These are phyloP conservation scores for Lyophyllum semitale DNA, from an alignment of 768 basidiomycete genomes.

Conservation along the genomic window DNA sequence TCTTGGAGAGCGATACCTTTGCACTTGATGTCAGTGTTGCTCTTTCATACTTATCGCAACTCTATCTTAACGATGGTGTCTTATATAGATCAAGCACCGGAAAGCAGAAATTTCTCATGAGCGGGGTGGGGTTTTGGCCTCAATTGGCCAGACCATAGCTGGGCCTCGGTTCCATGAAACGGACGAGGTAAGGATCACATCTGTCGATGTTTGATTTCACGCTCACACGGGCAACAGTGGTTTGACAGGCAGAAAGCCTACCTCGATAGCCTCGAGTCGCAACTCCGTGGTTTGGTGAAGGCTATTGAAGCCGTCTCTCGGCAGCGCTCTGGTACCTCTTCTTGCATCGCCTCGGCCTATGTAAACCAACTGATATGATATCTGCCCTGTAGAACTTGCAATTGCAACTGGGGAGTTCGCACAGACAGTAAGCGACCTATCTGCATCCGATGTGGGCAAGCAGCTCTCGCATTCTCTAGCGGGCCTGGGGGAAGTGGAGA, in stretches of 20 bases:
- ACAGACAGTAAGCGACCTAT: slow-evolving; percentile 66
- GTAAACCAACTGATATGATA: background rate
- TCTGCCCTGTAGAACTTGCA: slow-evolving; percentile 58
- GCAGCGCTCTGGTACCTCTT: slow-evolving; percentile 66
- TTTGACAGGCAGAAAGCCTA: slow-evolving; percentile 86
- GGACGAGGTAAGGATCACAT: slow-evolving; percentile 63
- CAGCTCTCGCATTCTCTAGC: slow-evolving; percentile 71
- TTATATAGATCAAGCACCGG: slow-evolving; percentile 78
- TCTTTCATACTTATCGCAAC: background rate
- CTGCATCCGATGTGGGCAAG: slow-evolving; percentile 73
- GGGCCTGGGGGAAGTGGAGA: slow-evolving; percentile 73
- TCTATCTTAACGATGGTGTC: background rate
- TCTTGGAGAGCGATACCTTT: slow-evolving; percentile 93
- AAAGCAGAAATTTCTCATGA: slow-evolving; percentile 78
- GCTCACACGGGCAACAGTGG: slow-evolving; percentile 55
- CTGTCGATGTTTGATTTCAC: background rate
- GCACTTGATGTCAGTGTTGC: slow-evolving; percentile 72
- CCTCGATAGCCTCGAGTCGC: slow-evolving; percentile 88
- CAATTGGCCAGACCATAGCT: slow-evolving; percentile 75
- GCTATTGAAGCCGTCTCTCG: slow-evolving; percentile 86
- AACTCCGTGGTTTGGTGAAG: slow-evolving; percentile 84
- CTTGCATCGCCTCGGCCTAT: background rate
- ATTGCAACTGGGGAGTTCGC: slow-evolving; percentile 78
- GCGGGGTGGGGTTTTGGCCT: slow-evolving; percentile 81
- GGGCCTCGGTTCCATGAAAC: slow-evolving; percentile 87